Base-by-base conservation (phyloP, 192 early-diverging fungal genomes). In the Entophlyctis luteolus region DNA sequence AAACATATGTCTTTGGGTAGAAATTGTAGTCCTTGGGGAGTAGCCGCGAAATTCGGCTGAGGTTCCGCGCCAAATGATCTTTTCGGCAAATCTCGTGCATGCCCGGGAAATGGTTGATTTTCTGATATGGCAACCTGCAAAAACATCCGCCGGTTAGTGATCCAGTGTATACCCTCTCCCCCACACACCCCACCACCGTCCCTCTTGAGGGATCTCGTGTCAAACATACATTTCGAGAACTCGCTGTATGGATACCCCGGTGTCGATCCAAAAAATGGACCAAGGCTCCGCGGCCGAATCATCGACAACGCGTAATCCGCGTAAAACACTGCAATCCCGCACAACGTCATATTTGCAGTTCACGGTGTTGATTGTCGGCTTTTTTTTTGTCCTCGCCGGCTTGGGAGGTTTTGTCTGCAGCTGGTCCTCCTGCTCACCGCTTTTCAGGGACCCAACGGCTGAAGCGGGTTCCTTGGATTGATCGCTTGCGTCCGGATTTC, bases 81-180 rank as follows among this genome's bases (percentile, higher is more conserved):
- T 86, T 86, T 28, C 80, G 74, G 48, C 84, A 86, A 29, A 86
- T 82, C 46, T 85, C 80, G 48, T 86, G 80, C 84, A 86, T 86
- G 3, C 83, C 84, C 3, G 84, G 84, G 48, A 86, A 86, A 55
- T 86, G 84, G 58, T 86, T 86, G 60, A 86, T 85, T 36, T 68
- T 77, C 25, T 83, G 81, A 46, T 74, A 77, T 25, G 79, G 74
- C 34, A 77, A 53, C 78, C 81, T 80, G 59, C 34, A 50, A n/a
- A n/a, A n/a, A n/a, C n/a, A n/a, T n/a, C n/a, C n/a, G n/a, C n/a
- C 12, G 14, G n/a, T n/a, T n/a, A 12, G 42, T n/a, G 42, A 46
- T 16, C n/a, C 42, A 16, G 42, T 46, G 14, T 16, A n/a, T n/a
- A 16, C 42, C 42, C 14, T 25, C 20, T 25, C 10, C 6, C 29